These are phyloP conservation scores for Cryptosporidium muris DNA, from an alignment of 169 alveolate species.

Conservation along the genomic window DNA sequence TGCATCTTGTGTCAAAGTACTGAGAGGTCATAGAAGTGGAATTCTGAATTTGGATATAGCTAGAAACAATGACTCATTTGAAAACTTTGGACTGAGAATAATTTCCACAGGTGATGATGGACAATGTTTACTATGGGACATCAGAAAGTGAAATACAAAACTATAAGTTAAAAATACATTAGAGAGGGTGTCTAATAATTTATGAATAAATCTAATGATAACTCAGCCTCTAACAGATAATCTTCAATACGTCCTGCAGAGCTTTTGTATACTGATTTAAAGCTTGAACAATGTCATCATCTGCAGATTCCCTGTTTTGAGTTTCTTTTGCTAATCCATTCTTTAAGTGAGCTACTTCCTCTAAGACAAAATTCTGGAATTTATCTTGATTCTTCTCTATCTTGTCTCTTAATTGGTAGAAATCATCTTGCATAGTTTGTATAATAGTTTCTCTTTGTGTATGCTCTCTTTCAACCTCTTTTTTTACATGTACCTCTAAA, in stretches of 20 bases:
- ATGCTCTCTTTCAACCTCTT: slow-evolving; percentile 37
- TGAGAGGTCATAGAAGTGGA: slow-evolving; percentile 63
- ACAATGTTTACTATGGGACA: slow-evolving; percentile 53
- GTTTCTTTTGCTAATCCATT: slow-evolving; percentile 83
- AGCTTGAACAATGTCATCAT: slow-evolving; percentile 90
- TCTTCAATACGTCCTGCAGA: slow-evolving; percentile 81
- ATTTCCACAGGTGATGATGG: slow-evolving; percentile 71
- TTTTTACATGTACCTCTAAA: slow-evolving; percentile 47
- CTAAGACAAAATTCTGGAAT: slow-evolving; percentile 80
- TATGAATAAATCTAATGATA: neutral
- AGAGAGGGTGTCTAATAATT: neutral
- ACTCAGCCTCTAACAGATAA: slow-evolving; percentile 58
- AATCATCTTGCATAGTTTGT: slow-evolving; percentile 14
- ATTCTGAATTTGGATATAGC: slow-evolving; percentile 32
- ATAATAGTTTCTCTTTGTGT: slow-evolving; percentile 22
- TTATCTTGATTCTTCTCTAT: slow-evolving; percentile 71
- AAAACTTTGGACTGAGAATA: slow-evolving; percentile 11
- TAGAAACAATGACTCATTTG: neutral
- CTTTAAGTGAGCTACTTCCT: slow-evolving; percentile 81
- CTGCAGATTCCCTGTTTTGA: slow-evolving; percentile 88
- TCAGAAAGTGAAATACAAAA: slow-evolving; percentile 1
- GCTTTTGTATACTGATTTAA: slow-evolving; percentile 88
- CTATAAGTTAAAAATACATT: neutral
- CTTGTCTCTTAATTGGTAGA: slow-evolving; percentile 37
- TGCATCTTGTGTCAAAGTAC: slow-evolving; percentile 35